Conservation (phyloP, 495 filamentous ascomycete genomes). For the Penicillium paradoxum region DNA sequence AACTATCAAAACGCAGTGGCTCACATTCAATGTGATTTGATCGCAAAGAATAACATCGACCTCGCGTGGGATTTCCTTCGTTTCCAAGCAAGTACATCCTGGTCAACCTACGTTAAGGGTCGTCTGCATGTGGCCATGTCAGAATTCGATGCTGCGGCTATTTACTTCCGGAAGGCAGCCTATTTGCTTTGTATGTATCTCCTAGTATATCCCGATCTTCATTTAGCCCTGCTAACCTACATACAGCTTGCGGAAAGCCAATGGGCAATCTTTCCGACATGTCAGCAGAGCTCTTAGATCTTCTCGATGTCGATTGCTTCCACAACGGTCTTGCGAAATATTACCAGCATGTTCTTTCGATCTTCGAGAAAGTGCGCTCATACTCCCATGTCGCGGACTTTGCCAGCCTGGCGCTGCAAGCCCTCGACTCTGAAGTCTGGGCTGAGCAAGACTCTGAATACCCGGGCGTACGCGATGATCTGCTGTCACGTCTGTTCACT, state of each 20-base stretch:
- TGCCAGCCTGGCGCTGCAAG: conserved; percentile 70
- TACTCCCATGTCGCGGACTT: conserved; percentile 82
- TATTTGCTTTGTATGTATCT: conserved; percentile 68
- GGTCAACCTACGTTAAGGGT: conserved; percentile 82
- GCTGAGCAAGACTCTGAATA: conserved; percentile 41
- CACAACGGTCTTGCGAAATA: conserved; percentile 75
- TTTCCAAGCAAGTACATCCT: conserved; percentile 60
- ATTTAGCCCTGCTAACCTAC: conserved; percentile 1
- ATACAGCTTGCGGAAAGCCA: conserved; percentile 39
- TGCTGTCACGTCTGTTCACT: conserved; percentile 78
- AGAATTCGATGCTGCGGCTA: conserved; percentile 65
- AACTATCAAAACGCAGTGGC: conserved; percentile 45
- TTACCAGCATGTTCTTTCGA: conserved; percentile 74
- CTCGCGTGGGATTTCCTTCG: conserved; percentile 70
- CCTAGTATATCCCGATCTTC: not conserved
- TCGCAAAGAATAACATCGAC: conserved; percentile 64
- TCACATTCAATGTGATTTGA: conserved; percentile 63
- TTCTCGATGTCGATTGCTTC: conserved; percentile 67
- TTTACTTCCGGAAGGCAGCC: conserved; percentile 76
- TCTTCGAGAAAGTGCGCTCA: conserved; percentile 72
- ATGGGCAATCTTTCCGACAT: conserved; percentile 45
- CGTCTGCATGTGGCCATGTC: conserved; percentile 69
- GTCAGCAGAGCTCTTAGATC: conserved; percentile 60
- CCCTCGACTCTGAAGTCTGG: conserved; percentile 40
- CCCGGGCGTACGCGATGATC: conserved; percentile 48